Conservation (phyloP, 1,284 basidiomycete species). For the Sporisorium graminicola region DNA sequence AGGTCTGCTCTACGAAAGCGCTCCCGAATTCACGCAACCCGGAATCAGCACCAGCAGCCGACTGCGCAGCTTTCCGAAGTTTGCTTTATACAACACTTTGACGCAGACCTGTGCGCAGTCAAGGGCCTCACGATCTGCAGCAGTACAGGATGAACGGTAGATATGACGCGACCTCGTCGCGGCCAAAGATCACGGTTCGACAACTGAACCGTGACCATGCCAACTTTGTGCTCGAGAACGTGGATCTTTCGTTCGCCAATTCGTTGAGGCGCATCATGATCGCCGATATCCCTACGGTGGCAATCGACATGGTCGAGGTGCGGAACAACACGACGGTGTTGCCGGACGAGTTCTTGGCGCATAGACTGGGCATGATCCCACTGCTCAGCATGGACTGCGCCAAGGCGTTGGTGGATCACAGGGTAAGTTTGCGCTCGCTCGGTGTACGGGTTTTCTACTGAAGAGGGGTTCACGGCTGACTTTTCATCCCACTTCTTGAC, state of each 20-base stretch:
- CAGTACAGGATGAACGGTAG: slow-evolving; percentile 38
- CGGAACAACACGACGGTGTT: slow-evolving; percentile 91
- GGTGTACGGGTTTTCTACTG: too few relatives aligned
- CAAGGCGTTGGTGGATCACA: slow-evolving; percentile 63
- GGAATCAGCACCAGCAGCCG: background rate
- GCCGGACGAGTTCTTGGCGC: slow-evolving; percentile 97
- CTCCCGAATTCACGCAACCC: background rate
- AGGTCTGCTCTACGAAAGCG: background rate
- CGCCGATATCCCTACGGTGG: slow-evolving; percentile 71
- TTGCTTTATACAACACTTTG: background rate
- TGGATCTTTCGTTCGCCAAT: slow-evolving; percentile 68
- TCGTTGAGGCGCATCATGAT: slow-evolving; percentile 67
- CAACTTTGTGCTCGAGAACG: slow-evolving; percentile 66
- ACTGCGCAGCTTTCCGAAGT: slow-evolving; percentile 1
- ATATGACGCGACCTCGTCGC: slow-evolving; percentile 38
- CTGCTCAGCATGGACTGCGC: slow-evolving; percentile 76
- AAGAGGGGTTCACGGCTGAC: background rate
- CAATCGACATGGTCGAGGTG: slow-evolving; percentile 97
- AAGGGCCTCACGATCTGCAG: background rate
- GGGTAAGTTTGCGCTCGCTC: slow-evolving; percentile 45
- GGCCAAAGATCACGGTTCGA: slow-evolving; percentile 58
- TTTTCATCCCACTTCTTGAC: background rate
- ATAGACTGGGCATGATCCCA: slow-evolving; percentile 94
- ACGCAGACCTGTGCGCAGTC: background rate
- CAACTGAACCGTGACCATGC: slow-evolving; percentile 59